Percentiles rank a stretch among this genome's conserved stretches.
Conservation (phyloP, 148 eudicot genomes). For the Agrostemma githago region DNA sequence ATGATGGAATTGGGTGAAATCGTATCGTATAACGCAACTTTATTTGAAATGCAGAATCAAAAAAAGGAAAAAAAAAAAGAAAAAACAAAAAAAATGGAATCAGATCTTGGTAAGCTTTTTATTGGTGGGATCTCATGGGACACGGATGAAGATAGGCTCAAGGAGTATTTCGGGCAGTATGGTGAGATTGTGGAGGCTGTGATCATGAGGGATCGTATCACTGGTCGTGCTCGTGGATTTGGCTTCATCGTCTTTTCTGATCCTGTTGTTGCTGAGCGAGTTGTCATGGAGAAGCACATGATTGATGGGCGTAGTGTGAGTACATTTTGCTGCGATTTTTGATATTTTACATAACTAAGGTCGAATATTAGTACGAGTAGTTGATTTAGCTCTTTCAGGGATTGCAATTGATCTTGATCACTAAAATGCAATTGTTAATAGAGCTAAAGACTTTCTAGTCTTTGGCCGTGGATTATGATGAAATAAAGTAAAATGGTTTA, state of each 20-base stretch:
- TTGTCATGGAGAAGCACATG: conserved; percentile 74
- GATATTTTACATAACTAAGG: conserved; percentile 4
- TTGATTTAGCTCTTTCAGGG: neutral
- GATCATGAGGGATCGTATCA: conserved; percentile 80
- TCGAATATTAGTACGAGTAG: neutral
- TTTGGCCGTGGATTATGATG: no score
- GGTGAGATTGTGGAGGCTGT: conserved; percentile 81
- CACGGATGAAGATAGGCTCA: conserved; percentile 77
- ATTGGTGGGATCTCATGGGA: conserved; percentile 96
- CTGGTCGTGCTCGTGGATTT: conserved; percentile 86
- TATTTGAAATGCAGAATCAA: conserved; percentile 40
- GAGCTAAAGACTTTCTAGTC: no score
- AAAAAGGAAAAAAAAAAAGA: conserved; percentile 1
- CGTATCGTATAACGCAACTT: neutral
- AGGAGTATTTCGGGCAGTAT: conserved; percentile 65
- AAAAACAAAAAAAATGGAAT: conserved; percentile 45
- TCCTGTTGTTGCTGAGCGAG: conserved; percentile 69
- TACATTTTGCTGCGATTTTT: conserved; percentile 19
- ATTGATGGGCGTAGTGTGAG: conserved; percentile 87
- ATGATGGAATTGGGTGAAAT: conserved; percentile 8
- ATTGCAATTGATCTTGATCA: conserved; percentile 3
- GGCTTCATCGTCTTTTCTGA: conserved; percentile 76
- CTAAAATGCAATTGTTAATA: no score
- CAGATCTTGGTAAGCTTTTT: conserved; percentile 75
- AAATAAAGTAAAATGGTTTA: no score